These are phyloP conservation scores for Chenopodium quinoa DNA, from an alignment of 148 eudicot genomes.

Conservation along the genomic window DNA sequence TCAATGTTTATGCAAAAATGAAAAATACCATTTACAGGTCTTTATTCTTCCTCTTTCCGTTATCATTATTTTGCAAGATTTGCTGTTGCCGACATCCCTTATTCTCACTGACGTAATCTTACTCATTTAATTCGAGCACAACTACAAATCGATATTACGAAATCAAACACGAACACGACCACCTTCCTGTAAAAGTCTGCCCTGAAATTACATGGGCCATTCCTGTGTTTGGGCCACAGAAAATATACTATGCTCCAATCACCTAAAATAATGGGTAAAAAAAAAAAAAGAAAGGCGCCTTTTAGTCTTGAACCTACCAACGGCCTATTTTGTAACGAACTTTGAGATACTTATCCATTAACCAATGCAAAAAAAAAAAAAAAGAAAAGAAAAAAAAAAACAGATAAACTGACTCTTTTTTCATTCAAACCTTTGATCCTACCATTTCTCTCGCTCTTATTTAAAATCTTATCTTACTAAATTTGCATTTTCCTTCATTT, in stretches of 20 bases:
- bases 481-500: background rate
- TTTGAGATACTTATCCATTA: background rate
- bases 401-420: background rate
- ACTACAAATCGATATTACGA: background rate
- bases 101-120: too few species aligned
- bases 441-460: conserved; percentile 23
- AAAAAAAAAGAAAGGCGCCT: background rate
- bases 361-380: too few species aligned
- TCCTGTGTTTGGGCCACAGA: background rate
- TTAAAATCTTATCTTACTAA: background rate
- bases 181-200: too few species aligned
- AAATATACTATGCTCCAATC: background rate
- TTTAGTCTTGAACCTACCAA: conserved; percentile 2
- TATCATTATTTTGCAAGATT: too few species aligned
- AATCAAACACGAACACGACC: background rate
- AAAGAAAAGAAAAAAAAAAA: too few species aligned
- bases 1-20: too few species aligned
- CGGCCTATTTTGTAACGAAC: background rate
- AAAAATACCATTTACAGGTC: too few species aligned
- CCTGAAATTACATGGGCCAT: too few species aligned
- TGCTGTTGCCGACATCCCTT: too few species aligned
- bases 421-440: conserved; percentile 35
- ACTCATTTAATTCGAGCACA: background rate
- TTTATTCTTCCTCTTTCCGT: too few species aligned
- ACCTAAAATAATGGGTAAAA: background rate